Evolutionary conservation across 768 basidiomycete species (phyloP).

Genomic region (Antrodiella citrinella): DNA sequence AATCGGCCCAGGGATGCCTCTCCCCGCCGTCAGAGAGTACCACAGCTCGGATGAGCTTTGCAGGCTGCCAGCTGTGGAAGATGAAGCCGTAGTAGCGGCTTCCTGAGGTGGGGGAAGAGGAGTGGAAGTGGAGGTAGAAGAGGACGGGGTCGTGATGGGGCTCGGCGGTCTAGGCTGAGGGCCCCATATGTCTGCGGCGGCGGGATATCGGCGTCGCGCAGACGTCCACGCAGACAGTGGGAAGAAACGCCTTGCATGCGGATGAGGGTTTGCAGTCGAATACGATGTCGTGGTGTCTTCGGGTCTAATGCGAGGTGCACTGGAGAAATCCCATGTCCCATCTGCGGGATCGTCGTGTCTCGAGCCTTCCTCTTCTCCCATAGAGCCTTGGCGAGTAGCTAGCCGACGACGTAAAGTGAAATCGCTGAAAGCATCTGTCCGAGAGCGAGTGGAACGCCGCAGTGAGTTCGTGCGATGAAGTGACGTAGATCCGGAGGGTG

Average conservation of each 20-base stretch:
- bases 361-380: background rate
- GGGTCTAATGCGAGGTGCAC: background rate
- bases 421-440: constrained; percentile 64
- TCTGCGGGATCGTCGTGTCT: constrained; percentile 8
- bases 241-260: constrained; percentile 3
- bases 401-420: constrained; percentile 61
- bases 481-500: background rate
- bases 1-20: background rate
- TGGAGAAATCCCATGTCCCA: constrained; percentile 11
- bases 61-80: too few species aligned
- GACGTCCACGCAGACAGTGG: constrained; percentile 8
- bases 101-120: background rate
- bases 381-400: constrained; percentile 25
- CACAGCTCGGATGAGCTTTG: constrained; percentile 19
- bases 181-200: background rate
- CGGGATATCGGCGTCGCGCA: constrained; percentile 3
- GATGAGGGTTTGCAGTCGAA: background rate
- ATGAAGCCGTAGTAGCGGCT: too few species aligned
- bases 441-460: constrained; percentile 45
- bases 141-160: background rate
- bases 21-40: constrained; percentile 14
- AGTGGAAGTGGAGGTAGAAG: background rate
- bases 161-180: background rate
- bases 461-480: constrained; percentile 45
- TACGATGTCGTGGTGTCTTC: background rate